Evolutionary conservation across 73 alveolate species (phyloP).

Genomic region (Paramecium biaurelia): DNA sequence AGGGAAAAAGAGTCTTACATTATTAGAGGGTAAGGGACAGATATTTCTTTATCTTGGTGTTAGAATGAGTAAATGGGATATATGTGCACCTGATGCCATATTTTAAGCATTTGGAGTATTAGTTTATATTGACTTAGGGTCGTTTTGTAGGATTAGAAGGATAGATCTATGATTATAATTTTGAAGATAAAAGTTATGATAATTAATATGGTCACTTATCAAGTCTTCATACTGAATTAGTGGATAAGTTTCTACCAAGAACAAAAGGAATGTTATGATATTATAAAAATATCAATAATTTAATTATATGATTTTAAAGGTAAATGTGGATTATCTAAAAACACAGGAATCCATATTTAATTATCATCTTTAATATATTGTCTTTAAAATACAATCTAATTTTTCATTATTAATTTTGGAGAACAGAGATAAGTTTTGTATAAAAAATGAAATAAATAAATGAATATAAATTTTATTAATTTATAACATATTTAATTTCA

Average conservation of each 20-base stretch:
- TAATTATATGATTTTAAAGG: not conserved
- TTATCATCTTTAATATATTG: too few species aligned
- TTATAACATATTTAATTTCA: not conserved
- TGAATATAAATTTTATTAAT: not conserved
- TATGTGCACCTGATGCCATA: constrained; percentile 84
- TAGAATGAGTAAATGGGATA: constrained; percentile 77
- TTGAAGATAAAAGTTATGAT: not conserved
- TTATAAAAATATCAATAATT: not conserved
- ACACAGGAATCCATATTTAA: too few species aligned
- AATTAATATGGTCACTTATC: constrained; percentile 2
- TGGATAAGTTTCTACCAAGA: not conserved
- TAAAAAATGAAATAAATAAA: too few species aligned
- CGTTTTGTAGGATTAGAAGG: constrained; percentile 21
- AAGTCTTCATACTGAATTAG: not conserved
- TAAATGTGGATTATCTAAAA: too few species aligned
- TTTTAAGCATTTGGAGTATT: constrained; percentile 72
- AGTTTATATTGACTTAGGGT: not conserved
- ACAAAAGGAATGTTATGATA: not conserved
- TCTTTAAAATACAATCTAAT: too few species aligned
- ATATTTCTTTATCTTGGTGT: constrained; percentile 64
- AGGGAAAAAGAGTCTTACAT: constrained; percentile 65
- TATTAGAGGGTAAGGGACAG: constrained; percentile 62
- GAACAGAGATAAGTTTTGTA: too few species aligned
- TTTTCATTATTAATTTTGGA: too few species aligned
- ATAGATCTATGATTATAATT: not conserved